Percentiles rank a stretch among this genome's conserved stretches.
Evolutionary conservation across 2,329 filamentous ascomycete genomes (phyloP).

Genomic region (Talaromyces atroroseus): DNA sequence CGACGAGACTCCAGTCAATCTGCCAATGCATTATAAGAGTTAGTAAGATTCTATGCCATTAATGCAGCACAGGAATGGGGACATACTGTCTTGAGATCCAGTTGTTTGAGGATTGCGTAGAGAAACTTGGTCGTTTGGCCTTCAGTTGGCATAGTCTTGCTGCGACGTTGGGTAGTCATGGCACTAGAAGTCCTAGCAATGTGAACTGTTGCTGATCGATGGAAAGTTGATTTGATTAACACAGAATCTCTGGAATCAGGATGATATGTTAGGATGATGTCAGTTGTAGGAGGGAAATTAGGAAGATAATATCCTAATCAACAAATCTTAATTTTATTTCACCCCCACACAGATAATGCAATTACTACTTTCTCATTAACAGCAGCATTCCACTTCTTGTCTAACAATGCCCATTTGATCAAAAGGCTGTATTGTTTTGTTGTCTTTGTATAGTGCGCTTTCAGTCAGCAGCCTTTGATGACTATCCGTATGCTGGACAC

Average conservation of each 20-base stretch:
- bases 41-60: background rate
- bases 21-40: constrained; percentile 17
- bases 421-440: background rate
- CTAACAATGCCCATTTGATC: background rate
- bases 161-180: constrained; percentile 34
- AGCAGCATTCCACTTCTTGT: background rate
- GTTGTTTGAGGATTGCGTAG: constrained; percentile 52
- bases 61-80: background rate
- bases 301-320: background rate
- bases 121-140: constrained; percentile 47
- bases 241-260: background rate
- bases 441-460: background rate
- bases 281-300: background rate
- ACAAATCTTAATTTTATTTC: background rate
- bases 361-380: background rate
- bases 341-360: background rate
- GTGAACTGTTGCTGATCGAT: background rate
- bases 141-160: constrained; percentile 44
- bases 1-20: constrained; percentile 52
- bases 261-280: background rate
- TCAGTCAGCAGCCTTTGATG: background rate
- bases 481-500: background rate
- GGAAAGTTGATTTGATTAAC: background rate
- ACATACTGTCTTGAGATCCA: constrained; percentile 48
- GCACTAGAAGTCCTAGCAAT: background rate